Percentiles rank a stretch among this genome's conserved stretches.
These are phyloP conservation scores for Apium graveolens DNA, from an alignment of 129 eudicot species.

Conservation along the genomic window DNA sequence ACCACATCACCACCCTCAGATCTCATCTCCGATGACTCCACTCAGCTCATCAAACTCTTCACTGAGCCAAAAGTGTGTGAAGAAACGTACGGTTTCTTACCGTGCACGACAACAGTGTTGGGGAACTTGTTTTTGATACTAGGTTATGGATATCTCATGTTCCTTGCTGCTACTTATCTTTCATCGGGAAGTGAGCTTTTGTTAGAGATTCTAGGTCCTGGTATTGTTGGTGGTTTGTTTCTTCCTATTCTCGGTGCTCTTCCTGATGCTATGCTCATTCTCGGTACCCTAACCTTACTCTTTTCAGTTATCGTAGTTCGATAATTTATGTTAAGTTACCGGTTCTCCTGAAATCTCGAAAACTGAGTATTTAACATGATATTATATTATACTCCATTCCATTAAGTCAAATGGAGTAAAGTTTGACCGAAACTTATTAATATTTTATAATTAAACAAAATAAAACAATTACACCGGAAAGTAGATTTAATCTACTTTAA, in stretches of 20 bases:
- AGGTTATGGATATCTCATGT: conserved; percentile 49
- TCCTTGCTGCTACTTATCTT: conserved; percentile 44
- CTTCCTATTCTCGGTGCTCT: conserved; percentile 57
- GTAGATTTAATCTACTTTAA: too few relatives aligned
- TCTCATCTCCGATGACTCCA: conserved; percentile 47
- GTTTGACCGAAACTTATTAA: too few relatives aligned
- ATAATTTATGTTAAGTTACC: too few relatives aligned
- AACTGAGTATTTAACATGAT: too few relatives aligned
- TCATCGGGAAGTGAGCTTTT: conserved; percentile 46
- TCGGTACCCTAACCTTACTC: conserved; percentile 20
- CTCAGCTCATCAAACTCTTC: conserved; percentile 17
- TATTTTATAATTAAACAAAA: too few relatives aligned
- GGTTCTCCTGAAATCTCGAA: too few relatives aligned
- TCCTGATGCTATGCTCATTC: conserved; percentile 64
- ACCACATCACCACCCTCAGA: not conserved
- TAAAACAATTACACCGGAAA: too few relatives aligned
- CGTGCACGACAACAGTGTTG: conserved; percentile 36
- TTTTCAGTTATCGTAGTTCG: not conserved
- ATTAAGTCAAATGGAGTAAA: too few relatives aligned
- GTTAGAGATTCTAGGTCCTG: conserved; percentile 54
- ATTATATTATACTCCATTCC: too few relatives aligned
- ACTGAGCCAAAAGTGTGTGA: conserved; percentile 22
- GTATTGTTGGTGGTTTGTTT: conserved; percentile 46
- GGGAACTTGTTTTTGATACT: conserved; percentile 38
- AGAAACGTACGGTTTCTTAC: conserved; percentile 49